These are phyloP conservation scores for Alternaria triticimaculans DNA, from an alignment of 2,329 filamentous ascomycete genomes.

Conservation along the genomic window DNA sequence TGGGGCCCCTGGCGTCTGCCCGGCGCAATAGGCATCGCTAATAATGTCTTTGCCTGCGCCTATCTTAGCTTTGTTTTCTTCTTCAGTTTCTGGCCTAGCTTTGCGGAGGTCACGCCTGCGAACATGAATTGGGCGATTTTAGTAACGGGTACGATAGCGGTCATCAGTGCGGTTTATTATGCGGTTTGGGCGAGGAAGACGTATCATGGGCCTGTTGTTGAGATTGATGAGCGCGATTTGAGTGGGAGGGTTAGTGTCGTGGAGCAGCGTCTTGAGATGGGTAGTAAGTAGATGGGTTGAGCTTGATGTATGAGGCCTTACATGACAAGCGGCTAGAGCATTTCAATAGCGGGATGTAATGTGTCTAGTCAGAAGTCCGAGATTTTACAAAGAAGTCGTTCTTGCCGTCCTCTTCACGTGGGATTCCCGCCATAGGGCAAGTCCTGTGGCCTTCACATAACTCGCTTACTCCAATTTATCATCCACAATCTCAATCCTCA, in stretches of 20 bases:
- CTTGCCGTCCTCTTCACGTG: neutral
- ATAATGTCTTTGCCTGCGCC: slow-evolving; percentile 31
- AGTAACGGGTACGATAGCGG: slow-evolving; percentile 23
- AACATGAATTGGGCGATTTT: slow-evolving; percentile 41
- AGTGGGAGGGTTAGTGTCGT: neutral
- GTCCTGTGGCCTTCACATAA: neutral
- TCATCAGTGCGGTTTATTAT: slow-evolving; percentile 32
- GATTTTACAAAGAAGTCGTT: neutral
- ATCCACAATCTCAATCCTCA: neutral
- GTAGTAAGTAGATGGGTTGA: neutral
- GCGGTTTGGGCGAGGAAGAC: slow-evolving; percentile 30
- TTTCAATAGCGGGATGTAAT: fast-evolving
- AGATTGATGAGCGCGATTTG: slow-evolving; percentile 5
- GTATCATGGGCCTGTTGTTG: slow-evolving; percentile 37
- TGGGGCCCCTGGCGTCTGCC: slow-evolving; percentile 38
- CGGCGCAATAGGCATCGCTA: slow-evolving; percentile 22
- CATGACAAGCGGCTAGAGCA: fast-evolving
- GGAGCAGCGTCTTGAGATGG: neutral
- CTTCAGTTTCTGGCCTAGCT: slow-evolving; percentile 38
- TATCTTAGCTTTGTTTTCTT: slow-evolving; percentile 37
- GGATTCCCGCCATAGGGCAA: neutral
- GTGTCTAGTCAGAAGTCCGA: neutral
- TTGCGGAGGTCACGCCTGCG: slow-evolving; percentile 19
- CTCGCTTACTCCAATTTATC: neutral
- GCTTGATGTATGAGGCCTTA: fast-evolving